Conservation (phyloP, 2,329 filamentous ascomycete species). For the Scedosporium minutisporum region DNA sequence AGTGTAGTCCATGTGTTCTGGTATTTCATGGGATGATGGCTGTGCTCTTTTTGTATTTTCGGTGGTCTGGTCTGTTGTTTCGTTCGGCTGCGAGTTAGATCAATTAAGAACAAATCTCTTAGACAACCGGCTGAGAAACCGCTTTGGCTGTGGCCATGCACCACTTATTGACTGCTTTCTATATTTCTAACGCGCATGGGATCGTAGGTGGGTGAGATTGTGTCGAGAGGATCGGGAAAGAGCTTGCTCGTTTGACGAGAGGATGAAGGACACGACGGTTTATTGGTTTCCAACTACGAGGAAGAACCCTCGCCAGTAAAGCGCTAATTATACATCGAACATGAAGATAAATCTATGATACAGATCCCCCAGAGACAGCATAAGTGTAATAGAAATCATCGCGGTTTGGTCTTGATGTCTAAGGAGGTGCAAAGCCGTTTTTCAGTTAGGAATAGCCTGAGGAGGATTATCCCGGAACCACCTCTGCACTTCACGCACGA, state of each 20-base stretch:
- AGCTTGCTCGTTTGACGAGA: too few relatives aligned
- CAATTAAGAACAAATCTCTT: too few relatives aligned
- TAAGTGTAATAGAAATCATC: background rate
- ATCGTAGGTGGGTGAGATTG: too few relatives aligned
- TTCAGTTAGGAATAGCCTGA: background rate
- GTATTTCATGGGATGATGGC: background rate
- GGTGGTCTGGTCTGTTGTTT: slow-evolving; percentile 8
- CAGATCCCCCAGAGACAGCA: background rate
- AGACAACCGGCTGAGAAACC: too few relatives aligned
- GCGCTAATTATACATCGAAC: background rate
- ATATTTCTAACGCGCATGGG: too few relatives aligned
- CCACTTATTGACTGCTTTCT: too few relatives aligned
- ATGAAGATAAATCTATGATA: background rate
- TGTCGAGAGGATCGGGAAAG: too few relatives aligned
- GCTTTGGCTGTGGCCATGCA: too few relatives aligned
- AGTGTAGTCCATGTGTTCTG: background rate
- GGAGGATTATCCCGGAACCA: slow-evolving; percentile 7
- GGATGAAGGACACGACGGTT: too few relatives aligned
- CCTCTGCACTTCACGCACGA: background rate
- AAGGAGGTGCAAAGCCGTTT: too few relatives aligned
- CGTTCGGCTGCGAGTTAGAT: background rate
- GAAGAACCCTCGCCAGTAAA: background rate
- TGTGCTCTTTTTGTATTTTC: background rate
- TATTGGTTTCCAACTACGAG: too few relatives aligned
- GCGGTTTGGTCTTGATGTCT: background rate